Base-by-base conservation (phyloP, 192 early-diverging fungal species). In the Coemansia asiatica region DNA sequence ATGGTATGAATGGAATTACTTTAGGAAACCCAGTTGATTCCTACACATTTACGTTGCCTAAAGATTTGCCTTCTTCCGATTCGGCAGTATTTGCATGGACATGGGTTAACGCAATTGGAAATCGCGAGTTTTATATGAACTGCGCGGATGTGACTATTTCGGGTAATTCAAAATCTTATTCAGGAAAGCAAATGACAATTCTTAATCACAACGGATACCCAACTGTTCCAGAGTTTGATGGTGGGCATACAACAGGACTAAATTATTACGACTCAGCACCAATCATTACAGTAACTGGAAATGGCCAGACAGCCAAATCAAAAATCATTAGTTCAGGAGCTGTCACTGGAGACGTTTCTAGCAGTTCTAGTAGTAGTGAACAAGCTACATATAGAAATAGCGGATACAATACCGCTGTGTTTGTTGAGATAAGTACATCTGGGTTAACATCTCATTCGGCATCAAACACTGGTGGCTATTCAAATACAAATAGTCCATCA, bases 81-180 rank as follows among this genome's bases (percentile, higher is more conserved):
- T 81, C 83, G 15, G 85, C 70, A 3, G 74, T 83, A 12, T 84
- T 89, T 63, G 77, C 78, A 9, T 87, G 86, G 87, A 59, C 81
- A 10, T 89, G 87, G 87, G 83, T 85, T 63, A 88, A 88, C 53
- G 83, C 84, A 1, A 31, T 74, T 8, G 87, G 84, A 5, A 85
- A 86, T 63, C 79, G 86, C 26, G 87, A 89, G 76, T 77, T 81
- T 56, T 89, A 89, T 75, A 83, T 84, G 71, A 84, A 78, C 63
- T 86, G 85, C 29, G 82, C 80, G 22, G 87, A 87, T 51, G 66
- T 86, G 4, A 64, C 38, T 26, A 83, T 86, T 51, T 38, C 64
- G 19, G 80, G 82, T 22, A 63, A 47, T 5, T 65, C 67, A 0
- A 28, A 2, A 23, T 54, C 72, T 0, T 60, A 79, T 33, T 63